These are phyloP conservation scores for Lactarius deliciosus DNA, from an alignment of 768 basidiomycete genomes.

Conservation along the genomic window DNA sequence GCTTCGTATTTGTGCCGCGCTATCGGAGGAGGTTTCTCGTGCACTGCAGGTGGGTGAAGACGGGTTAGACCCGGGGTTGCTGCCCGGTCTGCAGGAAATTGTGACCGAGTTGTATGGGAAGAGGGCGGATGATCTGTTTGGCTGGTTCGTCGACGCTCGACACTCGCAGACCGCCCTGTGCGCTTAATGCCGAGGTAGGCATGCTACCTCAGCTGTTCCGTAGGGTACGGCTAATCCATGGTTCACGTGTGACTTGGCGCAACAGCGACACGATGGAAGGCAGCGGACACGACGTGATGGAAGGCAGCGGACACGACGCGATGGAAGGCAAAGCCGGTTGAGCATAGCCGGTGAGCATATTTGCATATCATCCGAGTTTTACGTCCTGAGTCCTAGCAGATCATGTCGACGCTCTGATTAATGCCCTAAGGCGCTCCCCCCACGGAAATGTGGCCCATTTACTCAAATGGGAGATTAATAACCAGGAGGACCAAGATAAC, in stretches of 20 bases:
- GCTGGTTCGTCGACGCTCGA: too few relatives aligned
- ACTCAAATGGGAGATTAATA: not conserved
- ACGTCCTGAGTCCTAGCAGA: not conserved
- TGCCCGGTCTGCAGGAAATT: not conserved
- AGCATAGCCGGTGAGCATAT: not conserved
- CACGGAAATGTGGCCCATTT: not conserved
- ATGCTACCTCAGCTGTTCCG: too few relatives aligned
- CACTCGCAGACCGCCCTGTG: too few relatives aligned
- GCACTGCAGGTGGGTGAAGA: not conserved
- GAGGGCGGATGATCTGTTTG: too few relatives aligned
- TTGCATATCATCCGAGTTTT: not conserved
- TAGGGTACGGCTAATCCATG: too few relatives aligned
- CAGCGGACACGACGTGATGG: too few relatives aligned
- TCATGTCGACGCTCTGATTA: not conserved
- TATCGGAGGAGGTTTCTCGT: not conserved
- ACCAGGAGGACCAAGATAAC: not conserved
- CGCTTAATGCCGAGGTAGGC: too few relatives aligned
- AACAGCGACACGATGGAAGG: too few relatives aligned
- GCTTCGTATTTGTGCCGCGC: not conserved
- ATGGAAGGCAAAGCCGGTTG: too few relatives aligned
- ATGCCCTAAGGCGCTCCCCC: not conserved
- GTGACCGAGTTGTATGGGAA: too few relatives aligned
- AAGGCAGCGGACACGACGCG: too few relatives aligned
- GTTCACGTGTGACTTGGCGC: too few relatives aligned
- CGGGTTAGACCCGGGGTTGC: not conserved